These are phyloP conservation scores for Pistacia integerrima DNA, from an alignment of 345 rosid species.

Conservation along the genomic window DNA sequence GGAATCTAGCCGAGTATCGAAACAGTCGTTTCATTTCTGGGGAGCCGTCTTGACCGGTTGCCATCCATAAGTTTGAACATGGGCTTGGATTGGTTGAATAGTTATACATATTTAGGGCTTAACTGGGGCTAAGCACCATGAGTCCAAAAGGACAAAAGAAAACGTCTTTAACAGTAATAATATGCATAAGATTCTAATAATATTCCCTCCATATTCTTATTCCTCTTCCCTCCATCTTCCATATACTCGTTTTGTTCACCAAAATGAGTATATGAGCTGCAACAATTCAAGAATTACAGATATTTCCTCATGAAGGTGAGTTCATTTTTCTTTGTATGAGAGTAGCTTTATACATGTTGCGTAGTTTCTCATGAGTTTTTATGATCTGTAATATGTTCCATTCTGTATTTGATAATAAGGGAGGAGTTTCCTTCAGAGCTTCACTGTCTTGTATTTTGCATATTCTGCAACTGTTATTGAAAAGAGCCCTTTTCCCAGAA, in stretches of 20 bases:
- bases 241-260: neutral
- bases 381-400: neutral
- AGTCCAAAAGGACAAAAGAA: neutral
- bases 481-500: neutral
- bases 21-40: too few relatives aligned
- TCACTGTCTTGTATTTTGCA: too few relatives aligned
- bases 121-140: too few relatives aligned
- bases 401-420: neutral
- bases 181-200: slow-evolving; percentile 16
- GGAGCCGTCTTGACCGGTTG: too few relatives aligned
- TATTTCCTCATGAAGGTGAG: slow-evolving; percentile 11
- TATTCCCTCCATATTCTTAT: slow-evolving; percentile 18
- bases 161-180: neutral
- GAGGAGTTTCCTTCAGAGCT: neutral
- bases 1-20: too few relatives aligned
- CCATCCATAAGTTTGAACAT: neutral
- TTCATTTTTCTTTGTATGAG: neutral
- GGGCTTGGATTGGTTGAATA: neutral
- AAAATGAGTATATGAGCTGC: neutral
- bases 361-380: neutral
- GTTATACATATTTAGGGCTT: neutral
- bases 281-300: neutral
- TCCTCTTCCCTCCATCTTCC: neutral
- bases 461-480: neutral
- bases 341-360: neutral